Percentiles rank a stretch among this genome's conserved stretches.
phyloP scores from a whole-genome alignment of 169 alveolate species.

The Toxoplasma gondii region DNA sequence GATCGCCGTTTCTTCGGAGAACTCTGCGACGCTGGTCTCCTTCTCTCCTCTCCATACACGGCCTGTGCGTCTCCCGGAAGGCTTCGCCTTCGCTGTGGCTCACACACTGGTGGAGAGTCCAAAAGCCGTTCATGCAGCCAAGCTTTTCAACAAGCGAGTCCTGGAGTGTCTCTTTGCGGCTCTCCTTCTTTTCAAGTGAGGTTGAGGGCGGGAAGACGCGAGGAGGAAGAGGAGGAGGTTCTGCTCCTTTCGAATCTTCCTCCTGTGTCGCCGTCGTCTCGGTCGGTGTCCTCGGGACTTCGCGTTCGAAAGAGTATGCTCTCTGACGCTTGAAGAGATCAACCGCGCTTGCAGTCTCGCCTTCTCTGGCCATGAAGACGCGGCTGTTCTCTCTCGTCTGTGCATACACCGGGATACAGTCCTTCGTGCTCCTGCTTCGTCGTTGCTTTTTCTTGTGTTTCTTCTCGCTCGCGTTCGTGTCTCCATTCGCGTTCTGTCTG shows the following conservation, averaged over 20 bases:
- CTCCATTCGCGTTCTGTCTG: too few species aligned
- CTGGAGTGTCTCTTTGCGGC: conserved; percentile 17
- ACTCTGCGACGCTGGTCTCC: background rate
- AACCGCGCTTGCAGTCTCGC: too few species aligned
- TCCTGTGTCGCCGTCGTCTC: too few species aligned
- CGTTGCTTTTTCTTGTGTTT: background rate
- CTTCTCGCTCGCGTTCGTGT: too few species aligned
- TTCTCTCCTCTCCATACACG: background rate
- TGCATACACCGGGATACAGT: too few species aligned
- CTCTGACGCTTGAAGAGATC: too few species aligned
- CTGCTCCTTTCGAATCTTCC: too few species aligned
- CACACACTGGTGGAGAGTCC: background rate
- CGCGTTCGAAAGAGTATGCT: too few species aligned
- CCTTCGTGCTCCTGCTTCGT: background rate
- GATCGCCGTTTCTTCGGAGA: background rate
- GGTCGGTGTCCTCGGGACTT: too few species aligned
- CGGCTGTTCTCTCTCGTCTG: too few species aligned
- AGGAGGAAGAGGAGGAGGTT: background rate
- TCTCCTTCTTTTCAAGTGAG: background rate
- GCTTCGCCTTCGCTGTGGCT: background rate
- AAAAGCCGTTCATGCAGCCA: conserved; percentile 2
- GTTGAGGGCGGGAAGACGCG: background rate
- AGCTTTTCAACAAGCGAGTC: background rate
- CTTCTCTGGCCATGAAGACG: too few species aligned
- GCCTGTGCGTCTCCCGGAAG: background rate